These are phyloP conservation scores for Rhizodiscina lignyota DNA, from an alignment of 495 filamentous ascomycete species.

Conservation along the genomic window DNA sequence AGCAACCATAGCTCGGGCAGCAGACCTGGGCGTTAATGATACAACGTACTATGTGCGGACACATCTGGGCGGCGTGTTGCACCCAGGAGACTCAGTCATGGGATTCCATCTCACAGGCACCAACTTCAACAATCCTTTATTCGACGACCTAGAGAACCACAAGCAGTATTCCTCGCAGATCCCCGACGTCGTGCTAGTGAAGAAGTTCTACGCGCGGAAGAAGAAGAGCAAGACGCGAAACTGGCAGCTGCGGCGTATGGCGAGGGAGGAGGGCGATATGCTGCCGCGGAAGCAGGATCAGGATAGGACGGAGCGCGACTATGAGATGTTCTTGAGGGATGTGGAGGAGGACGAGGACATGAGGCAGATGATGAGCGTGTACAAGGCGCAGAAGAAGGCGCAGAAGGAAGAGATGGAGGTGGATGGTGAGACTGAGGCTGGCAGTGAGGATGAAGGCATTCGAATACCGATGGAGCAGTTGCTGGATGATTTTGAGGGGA, in stretches of 20 bases:
- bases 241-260: constrained; percentile 92
- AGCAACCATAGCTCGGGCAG: constrained; percentile 68
- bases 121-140: constrained; percentile 77
- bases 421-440: constrained; percentile 41
- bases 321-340: constrained; percentile 91
- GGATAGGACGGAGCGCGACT: constrained; percentile 73
- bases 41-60: constrained; percentile 74
- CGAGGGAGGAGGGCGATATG: constrained; percentile 69
- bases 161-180: constrained; percentile 54
- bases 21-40: constrained; percentile 79
- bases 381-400: constrained; percentile 44
- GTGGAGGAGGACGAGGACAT: constrained; percentile 92
- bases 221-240: constrained; percentile 66
- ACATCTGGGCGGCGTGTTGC: constrained; percentile 74
- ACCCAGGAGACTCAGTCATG: constrained; percentile 79
- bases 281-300: constrained; percentile 64
- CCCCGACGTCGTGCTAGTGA: constrained; percentile 86
- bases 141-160: constrained; percentile 61
- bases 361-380: constrained; percentile 64
- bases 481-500: constrained; percentile 25
- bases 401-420: constrained; percentile 35
- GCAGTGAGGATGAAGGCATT: constrained; percentile 20
- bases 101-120: constrained; percentile 78
- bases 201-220: constrained; percentile 82
- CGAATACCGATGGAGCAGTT: constrained; percentile 27